Conservation (phyloP, 2,329 filamentous ascomycete genomes). For the Talaromyces sp. region DNA sequence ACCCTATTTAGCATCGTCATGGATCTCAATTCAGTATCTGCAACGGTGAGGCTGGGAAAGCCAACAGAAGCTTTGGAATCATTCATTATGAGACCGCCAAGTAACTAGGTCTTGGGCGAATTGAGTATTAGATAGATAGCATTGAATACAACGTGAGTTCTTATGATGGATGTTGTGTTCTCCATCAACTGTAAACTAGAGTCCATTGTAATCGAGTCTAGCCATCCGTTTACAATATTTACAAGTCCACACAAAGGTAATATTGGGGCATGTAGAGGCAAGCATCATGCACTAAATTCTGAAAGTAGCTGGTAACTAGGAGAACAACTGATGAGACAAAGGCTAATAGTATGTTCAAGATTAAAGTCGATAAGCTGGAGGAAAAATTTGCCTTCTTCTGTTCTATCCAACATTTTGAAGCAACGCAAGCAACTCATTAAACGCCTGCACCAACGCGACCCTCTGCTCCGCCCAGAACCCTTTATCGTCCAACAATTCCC, state of each 20-base stretch:
- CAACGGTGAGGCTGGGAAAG: neutral
- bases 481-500: neutral
- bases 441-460: neutral
- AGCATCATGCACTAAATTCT: no score
- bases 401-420: neutral
- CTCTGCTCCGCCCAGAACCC: neutral
- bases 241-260: no score
- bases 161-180: neutral
- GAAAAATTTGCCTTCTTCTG: no score
- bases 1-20: constrained; percentile 2
- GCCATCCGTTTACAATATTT: no score
- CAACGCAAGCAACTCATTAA: neutral
- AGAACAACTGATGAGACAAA: no score
- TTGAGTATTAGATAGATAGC: neutral
- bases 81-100: neutral
- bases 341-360: no score
- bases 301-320: no score
- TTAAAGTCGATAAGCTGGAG: no score
- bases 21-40: neutral
- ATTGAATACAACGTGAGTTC: neutral
- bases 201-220: no score
- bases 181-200: no score
- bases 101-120: neutral
- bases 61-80: neutral
- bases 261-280: no score